phyloP scores from a whole-genome alignment of 179 eudicot species.

The Beta macrorhiza region DNA sequence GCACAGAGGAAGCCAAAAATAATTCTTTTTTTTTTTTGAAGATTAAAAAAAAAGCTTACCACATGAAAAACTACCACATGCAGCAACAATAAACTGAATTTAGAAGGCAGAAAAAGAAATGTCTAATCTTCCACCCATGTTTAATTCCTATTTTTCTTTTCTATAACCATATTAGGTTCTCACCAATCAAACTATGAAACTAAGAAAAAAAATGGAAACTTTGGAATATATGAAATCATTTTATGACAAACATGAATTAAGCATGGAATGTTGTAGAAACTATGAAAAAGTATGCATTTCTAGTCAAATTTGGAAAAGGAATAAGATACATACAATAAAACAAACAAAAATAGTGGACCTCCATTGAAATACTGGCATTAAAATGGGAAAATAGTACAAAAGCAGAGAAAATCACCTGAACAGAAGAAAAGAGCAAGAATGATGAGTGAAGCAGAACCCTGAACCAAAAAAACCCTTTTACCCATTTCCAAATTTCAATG shows the following conservation, averaged over 20 bases:
- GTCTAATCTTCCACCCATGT: not conserved
- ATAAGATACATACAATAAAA: not conserved
- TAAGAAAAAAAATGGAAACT: too few relatives aligned
- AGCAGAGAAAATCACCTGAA: constrained; percentile 29
- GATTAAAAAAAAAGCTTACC: too few relatives aligned
- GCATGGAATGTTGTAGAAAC: too few relatives aligned
- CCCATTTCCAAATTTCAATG: constrained; percentile 20
- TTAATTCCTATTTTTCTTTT: not conserved
- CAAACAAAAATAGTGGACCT: not conserved
- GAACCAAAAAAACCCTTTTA: constrained; percentile 24
- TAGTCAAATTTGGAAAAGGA: not conserved
- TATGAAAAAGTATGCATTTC: not conserved
- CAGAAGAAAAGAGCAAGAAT: constrained; percentile 22
- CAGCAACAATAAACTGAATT: not conserved
- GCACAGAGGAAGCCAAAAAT: not conserved
- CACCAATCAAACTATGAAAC: too few relatives aligned
- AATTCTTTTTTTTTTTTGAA: too few relatives aligned
- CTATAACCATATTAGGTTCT: too few relatives aligned
- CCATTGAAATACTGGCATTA: not conserved
- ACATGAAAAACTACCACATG: not conserved
- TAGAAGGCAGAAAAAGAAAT: not conserved
- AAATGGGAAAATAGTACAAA: not conserved
- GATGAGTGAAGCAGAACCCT: constrained; percentile 21
- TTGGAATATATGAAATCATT: too few relatives aligned
- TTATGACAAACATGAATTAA: too few relatives aligned